These are phyloP conservation scores for Trichoderma asperellum DNA, from an alignment of 2,329 filamentous ascomycete species.

Conservation along the genomic window DNA sequence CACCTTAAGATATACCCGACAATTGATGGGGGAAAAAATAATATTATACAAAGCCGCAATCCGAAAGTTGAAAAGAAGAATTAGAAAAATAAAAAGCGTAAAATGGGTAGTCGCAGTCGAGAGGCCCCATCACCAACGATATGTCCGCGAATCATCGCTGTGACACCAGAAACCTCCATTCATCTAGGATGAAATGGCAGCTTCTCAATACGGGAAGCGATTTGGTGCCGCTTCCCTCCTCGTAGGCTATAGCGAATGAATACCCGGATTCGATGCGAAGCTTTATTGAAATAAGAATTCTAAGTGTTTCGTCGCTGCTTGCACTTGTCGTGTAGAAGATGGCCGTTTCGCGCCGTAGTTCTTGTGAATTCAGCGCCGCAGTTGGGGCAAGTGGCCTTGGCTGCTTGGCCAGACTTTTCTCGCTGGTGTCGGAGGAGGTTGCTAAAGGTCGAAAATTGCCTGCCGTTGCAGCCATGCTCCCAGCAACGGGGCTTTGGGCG, in stretches of 20 bases:
- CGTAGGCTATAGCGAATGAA: slow-evolving; percentile 26
- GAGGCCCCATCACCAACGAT: slow-evolving; percentile 23
- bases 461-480: slow-evolving; percentile 95
- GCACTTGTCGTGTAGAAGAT: slow-evolving; percentile 86
- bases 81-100: not conserved
- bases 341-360: slow-evolving; percentile 85
- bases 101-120: not conserved
- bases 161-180: slow-evolving; percentile 21
- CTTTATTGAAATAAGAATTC: slow-evolving; percentile 22
- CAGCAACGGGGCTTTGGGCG: slow-evolving; percentile 94
- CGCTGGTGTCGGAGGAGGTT: slow-evolving; percentile 90
- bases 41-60: slow-evolving; percentile 15
- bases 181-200: slow-evolving; percentile 6
- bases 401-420: slow-evolving; percentile 88
- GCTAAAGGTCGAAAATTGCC: slow-evolving; percentile 95
- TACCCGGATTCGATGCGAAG: slow-evolving; percentile 29
- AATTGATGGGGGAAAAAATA: not conserved
- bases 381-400: slow-evolving; percentile 86
- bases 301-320: slow-evolving; percentile 60
- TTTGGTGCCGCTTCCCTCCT: slow-evolving; percentile 13
- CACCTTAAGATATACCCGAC: slow-evolving; percentile 15
- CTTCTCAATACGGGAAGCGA: slow-evolving; percentile 17
- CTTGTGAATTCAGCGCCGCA: slow-evolving; percentile 93
- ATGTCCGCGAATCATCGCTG: slow-evolving; percentile 22
- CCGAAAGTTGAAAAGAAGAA: not conserved